Evolutionary conservation across 768 basidiomycete genomes (phyloP).

Genomic region (Stropharia rugosoannulata): DNA sequence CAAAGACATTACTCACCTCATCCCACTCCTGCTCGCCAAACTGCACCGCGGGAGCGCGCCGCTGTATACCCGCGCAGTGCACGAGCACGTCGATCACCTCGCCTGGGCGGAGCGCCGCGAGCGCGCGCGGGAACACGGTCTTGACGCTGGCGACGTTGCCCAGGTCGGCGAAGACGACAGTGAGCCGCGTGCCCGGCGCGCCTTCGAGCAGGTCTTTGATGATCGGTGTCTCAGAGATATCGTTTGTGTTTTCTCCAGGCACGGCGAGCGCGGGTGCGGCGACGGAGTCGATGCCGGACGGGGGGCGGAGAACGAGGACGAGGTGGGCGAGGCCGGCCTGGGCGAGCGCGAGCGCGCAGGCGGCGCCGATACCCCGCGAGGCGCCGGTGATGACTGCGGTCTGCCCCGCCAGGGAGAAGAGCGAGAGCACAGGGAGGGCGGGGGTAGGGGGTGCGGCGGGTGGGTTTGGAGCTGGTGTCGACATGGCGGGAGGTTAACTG

Average conservation of each 20-base stretch:
- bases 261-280: slow-evolving; percentile 3
- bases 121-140: slow-evolving; percentile 37
- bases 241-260: too few species aligned
- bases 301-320: slow-evolving; percentile 41
- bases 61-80: slow-evolving; percentile 69
- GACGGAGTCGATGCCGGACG: slow-evolving; percentile 4
- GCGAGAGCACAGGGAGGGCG: slow-evolving; percentile 41
- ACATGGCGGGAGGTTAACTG: background rate
- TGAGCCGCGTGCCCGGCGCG: slow-evolving; percentile 15
- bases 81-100: slow-evolving; percentile 57
- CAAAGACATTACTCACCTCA: slow-evolving; percentile 41
- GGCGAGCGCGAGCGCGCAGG: slow-evolving; percentile 47
- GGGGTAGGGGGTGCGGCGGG: slow-evolving; percentile 55
- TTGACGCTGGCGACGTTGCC: slow-evolving; percentile 40
- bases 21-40: slow-evolving; percentile 72
- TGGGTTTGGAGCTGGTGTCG: background rate
- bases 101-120: slow-evolving; percentile 17
- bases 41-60: slow-evolving; percentile 55
- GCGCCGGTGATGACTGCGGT: slow-evolving; percentile 82
- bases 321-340: slow-evolving; percentile 45
- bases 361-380: slow-evolving; percentile 62
- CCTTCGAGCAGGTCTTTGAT: too few species aligned
- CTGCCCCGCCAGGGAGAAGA: slow-evolving; percentile 68
- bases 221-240: slow-evolving; percentile 8
- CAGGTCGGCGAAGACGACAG: slow-evolving; percentile 41